Evolutionary conservation across 2,329 filamentous ascomycete species (phyloP).

Genomic region (Penicillium sp.): DNA sequence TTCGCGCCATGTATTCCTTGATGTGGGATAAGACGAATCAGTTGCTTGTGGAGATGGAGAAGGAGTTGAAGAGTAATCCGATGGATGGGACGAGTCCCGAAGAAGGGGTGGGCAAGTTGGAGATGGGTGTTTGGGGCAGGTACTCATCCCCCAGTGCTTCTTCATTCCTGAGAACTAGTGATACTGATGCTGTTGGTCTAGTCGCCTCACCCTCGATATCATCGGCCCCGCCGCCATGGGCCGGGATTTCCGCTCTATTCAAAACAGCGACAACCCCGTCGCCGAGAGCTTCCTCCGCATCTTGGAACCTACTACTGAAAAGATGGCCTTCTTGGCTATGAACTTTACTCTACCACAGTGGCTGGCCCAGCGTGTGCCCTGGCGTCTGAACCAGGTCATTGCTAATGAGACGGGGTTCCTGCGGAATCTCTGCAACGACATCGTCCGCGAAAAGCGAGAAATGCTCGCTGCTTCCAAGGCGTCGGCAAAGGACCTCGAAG

Average conservation of each 20-base stretch:
- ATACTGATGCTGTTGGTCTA: constrained; percentile 7
- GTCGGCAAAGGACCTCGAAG: constrained; percentile 43
- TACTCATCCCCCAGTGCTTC: constrained; percentile 13
- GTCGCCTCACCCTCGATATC: constrained; percentile 60
- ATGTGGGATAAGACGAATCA: constrained; percentile 45
- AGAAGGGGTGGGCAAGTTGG: constrained; percentile 35
- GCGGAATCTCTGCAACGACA: constrained; percentile 39
- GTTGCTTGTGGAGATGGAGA: constrained; percentile 41
- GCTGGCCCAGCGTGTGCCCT: constrained; percentile 54
- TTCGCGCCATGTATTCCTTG: constrained; percentile 39
- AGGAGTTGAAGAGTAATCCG: constrained; percentile 33
- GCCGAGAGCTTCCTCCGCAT: constrained; percentile 56
- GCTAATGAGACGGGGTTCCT: constrained; percentile 37
- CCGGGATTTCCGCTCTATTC: constrained; percentile 58
- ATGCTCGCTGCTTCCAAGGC: constrained; percentile 36
- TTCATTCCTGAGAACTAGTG: neutral
- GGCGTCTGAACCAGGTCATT: constrained; percentile 38
- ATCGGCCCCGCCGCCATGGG: constrained; percentile 62
- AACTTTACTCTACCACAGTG: constrained; percentile 55
- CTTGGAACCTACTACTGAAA: constrained; percentile 51
- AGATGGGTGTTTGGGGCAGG: constrained; percentile 43
- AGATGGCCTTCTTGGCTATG: constrained; percentile 49
- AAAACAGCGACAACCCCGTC: constrained; percentile 57
- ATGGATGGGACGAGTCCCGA: constrained; percentile 32
- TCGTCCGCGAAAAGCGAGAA: constrained; percentile 39